These are phyloP conservation scores for Agroathelia rolfsii DNA, from an alignment of 1,284 basidiomycete genomes.

Conservation along the genomic window DNA sequence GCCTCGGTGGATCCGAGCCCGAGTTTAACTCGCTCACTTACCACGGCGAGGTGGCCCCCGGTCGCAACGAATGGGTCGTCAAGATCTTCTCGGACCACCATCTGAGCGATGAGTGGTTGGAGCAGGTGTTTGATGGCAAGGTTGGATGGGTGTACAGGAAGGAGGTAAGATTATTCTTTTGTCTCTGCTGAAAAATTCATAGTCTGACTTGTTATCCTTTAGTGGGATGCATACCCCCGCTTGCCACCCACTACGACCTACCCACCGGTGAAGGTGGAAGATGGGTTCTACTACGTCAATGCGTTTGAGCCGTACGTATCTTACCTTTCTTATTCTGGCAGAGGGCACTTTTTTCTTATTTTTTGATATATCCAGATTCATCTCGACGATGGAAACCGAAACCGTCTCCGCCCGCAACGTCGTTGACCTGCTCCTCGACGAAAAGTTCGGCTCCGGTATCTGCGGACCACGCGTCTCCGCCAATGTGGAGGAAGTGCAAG, in stretches of 20 bases:
- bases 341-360: slow-evolving; percentile 1
- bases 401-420: slow-evolving; percentile 78
- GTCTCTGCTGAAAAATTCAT: slow-evolving; percentile 6
- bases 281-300: slow-evolving; percentile 82
- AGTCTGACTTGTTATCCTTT: slow-evolving; percentile 2
- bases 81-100: slow-evolving; percentile 78
- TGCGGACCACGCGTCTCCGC: slow-evolving; percentile 32
- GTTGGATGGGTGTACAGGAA: slow-evolving; percentile 82
- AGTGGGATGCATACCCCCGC: slow-evolving; percentile 75
- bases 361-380: slow-evolving; percentile 37
- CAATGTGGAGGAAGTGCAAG: too few species aligned
- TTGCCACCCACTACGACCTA: slow-evolving; percentile 61
- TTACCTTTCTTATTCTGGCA: slow-evolving; percentile 6
- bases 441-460: slow-evolving; percentile 55
- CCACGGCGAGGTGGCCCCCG: slow-evolving; percentile 34
- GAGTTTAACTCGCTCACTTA: slow-evolving; percentile 90
- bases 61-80: slow-evolving; percentile 51
- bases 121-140: slow-evolving; percentile 49
- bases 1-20: slow-evolving; percentile 44
- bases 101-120: slow-evolving; percentile 63
- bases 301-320: slow-evolving; percentile 71
- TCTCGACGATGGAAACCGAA: slow-evolving; percentile 89
- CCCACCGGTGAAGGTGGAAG: slow-evolving; percentile 67
- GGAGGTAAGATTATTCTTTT: slow-evolving; percentile 37
- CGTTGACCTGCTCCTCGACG: slow-evolving; percentile 65